Conservation (phyloP, 352 stramenopile genomes). For the Phytophthora idaei region DNA sequence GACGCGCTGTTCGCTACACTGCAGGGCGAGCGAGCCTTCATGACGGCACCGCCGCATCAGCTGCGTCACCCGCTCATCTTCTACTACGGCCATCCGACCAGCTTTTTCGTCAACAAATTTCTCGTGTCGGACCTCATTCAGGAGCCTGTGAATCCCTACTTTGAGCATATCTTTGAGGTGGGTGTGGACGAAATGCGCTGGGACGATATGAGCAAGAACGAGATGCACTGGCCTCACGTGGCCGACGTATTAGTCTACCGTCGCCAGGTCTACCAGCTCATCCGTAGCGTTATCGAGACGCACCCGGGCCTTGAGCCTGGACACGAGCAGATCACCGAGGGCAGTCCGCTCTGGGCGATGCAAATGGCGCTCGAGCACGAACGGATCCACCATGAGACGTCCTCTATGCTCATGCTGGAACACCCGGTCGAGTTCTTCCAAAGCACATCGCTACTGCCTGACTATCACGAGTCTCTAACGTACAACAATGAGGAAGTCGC, state of each 20-base stretch:
- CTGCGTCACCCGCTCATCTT: slow-evolving; percentile 97
- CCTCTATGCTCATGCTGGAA: slow-evolving; percentile 95
- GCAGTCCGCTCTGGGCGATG: slow-evolving; percentile 92
- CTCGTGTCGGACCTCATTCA: slow-evolving; percentile 90
- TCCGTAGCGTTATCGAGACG: slow-evolving; percentile 89
- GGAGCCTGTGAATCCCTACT: slow-evolving; percentile 91
- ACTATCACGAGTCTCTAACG: slow-evolving; percentile 67
- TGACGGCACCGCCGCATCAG: slow-evolving; percentile 91
- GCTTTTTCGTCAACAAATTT: slow-evolving; percentile 98
- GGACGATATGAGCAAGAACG: slow-evolving; percentile 98
- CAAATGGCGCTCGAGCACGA: slow-evolving; percentile 97
- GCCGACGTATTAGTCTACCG: slow-evolving; percentile 93
- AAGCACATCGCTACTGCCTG: slow-evolving; percentile 83
- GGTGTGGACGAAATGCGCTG: slow-evolving; percentile 99
- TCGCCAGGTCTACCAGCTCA: slow-evolving; percentile 89
- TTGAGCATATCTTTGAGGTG: slow-evolving; percentile 97
- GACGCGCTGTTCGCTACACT: slow-evolving; percentile 93
- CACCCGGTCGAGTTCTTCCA: slow-evolving; percentile 90
- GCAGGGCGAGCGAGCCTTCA: slow-evolving; percentile 91
- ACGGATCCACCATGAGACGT: slow-evolving; percentile 98
- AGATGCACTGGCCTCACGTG: slow-evolving; percentile 93
- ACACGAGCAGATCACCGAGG: slow-evolving; percentile 81
- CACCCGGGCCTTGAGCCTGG: slow-evolving; percentile 83
- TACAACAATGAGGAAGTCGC: slow-evolving; percentile 43
- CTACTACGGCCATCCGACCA: slow-evolving; percentile 97